Conservation (phyloP, 176 grass and related monocot genomes). For the Carex cristatella region DNA sequence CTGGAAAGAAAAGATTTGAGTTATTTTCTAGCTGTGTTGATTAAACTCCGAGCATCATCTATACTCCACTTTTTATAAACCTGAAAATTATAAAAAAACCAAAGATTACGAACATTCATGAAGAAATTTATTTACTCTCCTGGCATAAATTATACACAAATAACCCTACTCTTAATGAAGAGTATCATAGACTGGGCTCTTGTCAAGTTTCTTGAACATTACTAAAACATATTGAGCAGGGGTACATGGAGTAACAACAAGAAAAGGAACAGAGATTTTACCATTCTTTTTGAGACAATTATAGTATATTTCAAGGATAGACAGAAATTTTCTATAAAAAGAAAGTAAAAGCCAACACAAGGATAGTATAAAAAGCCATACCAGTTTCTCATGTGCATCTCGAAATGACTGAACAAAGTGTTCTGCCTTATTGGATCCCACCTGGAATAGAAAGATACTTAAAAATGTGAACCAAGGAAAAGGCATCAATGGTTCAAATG, state of each 20-base stretch:
- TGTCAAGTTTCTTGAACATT: neutral
- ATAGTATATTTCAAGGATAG: neutral
- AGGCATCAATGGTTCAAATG: neutral
- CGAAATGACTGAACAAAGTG: constrained; percentile 68
- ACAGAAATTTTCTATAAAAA: neutral
- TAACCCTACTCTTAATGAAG: neutral
- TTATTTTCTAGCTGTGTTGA: constrained; percentile 35
- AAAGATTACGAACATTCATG: neutral
- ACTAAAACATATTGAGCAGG: neutral
- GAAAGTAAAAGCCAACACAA: neutral
- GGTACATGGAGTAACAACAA: neutral
- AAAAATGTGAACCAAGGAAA: neutral
- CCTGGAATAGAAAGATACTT: constrained; percentile 30
- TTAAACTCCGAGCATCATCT: constrained; percentile 56
- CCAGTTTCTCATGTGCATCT: constrained; percentile 68
- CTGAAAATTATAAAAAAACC: constrained; percentile 26
- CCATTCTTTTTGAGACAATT: neutral
- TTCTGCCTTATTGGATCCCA: constrained; percentile 61
- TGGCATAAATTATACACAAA: neutral
- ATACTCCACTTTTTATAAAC: constrained; percentile 75
- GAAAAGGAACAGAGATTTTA: neutral
- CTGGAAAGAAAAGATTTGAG: neutral
- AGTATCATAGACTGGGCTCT: neutral
- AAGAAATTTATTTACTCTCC: neutral
- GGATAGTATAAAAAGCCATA: constrained; percentile 18